Evolutionary conservation across 2,329 filamentous ascomycete species (phyloP).

Genomic region (Plectosphaerella plurivora): DNA sequence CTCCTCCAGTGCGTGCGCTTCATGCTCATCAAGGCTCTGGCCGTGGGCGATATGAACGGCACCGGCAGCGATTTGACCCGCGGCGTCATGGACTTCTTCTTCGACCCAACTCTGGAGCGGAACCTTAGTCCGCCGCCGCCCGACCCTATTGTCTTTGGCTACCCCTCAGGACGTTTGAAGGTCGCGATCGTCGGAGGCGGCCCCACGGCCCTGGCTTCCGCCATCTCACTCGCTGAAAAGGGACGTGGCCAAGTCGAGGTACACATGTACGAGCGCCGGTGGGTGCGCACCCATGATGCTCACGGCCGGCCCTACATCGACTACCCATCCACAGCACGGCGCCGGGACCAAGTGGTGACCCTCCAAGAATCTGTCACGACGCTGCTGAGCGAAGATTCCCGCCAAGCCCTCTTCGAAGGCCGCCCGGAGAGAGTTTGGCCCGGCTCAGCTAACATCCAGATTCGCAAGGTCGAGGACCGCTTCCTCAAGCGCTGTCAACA

Average conservation of each 20-base stretch:
- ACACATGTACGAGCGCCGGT: conserved; percentile 28
- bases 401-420: conserved; percentile 23
- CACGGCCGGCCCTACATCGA: conserved; percentile 16
- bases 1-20: conserved; percentile 27
- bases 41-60: conserved; percentile 16
- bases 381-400: conserved; percentile 20
- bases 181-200: conserved; percentile 27
- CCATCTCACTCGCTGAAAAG: conserved; percentile 28
- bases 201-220: conserved; percentile 24
- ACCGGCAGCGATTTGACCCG: conserved; percentile 16
- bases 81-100: conserved; percentile 28
- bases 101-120: conserved; percentile 25
- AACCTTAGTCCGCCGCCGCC: conserved; percentile 16
- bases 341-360: conserved; percentile 29
- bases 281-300: conserved; percentile 16
- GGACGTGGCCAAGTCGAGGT: conserved; percentile 23
- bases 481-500: conserved; percentile 27
- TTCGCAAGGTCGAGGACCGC: conserved; percentile 31
- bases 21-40: conserved; percentile 24
- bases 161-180: conserved; percentile 20
- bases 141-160: conserved; percentile 19
- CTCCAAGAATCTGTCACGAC: conserved; percentile 27
- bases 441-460: conserved; percentile 29
- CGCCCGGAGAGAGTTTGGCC: conserved; percentile 29
- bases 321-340: conserved; percentile 22